These are phyloP conservation scores for Backusella circina DNA, from an alignment of 192 early-diverging fungal species.

Conservation along the genomic window DNA sequence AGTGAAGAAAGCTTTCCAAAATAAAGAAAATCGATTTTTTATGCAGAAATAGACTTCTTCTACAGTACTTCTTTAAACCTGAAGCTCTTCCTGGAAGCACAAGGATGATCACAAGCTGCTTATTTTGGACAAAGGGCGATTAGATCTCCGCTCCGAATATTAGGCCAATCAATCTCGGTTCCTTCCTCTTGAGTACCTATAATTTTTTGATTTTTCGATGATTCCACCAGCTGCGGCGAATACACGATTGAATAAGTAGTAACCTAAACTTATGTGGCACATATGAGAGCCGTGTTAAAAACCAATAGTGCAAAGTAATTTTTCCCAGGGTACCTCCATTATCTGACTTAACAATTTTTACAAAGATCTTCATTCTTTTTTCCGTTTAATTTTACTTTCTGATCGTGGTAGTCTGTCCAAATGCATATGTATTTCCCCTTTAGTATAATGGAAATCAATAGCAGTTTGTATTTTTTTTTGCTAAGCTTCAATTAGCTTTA, in stretches of 20 bases:
- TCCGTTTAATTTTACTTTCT: not conserved
- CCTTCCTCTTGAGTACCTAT: not conserved
- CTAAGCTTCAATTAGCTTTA: not conserved
- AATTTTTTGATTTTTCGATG: not conserved
- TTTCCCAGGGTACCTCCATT: not conserved
- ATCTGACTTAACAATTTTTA: not conserved
- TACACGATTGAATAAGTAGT: not conserved
- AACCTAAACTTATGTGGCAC: not conserved
- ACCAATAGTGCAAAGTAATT: not conserved
- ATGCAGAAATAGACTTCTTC: not conserved
- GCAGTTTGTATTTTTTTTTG: not conserved
- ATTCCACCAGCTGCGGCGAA: not conserved
- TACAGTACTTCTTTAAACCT: conserved; percentile 3
- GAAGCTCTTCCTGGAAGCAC: not conserved
- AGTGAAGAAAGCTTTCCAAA: not conserved
- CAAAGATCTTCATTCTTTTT: not conserved
- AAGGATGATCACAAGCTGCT: not conserved
- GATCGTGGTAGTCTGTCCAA: not conserved
- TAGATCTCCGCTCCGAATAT: not conserved
- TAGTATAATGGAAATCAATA: not conserved
- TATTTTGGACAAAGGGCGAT: not conserved
- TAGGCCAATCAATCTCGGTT: not conserved
- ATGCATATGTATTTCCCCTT: not conserved
- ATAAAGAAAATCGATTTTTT: not conserved
- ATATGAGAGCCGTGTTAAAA: not conserved